Evolutionary conservation across 768 basidiomycete genomes (phyloP).

Genomic region (Lentinula guzmanii): DNA sequence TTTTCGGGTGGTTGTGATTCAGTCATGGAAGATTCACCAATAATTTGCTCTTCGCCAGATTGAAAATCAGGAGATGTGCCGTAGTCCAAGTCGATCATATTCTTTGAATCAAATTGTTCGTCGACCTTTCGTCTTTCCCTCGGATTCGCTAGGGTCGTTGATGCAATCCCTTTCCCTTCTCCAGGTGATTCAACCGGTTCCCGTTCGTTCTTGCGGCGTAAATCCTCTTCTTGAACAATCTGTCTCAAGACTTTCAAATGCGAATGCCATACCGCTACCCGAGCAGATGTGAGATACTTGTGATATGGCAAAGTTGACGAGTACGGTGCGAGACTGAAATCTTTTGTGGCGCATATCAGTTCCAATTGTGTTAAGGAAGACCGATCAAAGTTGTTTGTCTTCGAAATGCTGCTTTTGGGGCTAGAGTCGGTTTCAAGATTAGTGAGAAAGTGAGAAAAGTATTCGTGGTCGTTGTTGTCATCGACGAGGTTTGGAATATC

Average conservation of each 20-base stretch:
- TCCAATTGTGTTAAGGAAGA: not conserved
- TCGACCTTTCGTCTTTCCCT: not conserved
- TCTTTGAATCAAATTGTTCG: not conserved
- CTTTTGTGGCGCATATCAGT: not conserved
- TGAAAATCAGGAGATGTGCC: not conserved
- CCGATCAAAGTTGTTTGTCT: too few relatives aligned
- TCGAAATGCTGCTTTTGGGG: too few relatives aligned
- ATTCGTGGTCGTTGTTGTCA: not conserved
- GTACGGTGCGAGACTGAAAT: slow-evolving; percentile 4
- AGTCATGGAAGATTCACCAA: not conserved
- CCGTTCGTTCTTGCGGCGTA: not conserved
- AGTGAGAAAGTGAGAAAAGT: not conserved
- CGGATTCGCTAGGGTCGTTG: not conserved
- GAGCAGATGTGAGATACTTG: not conserved
- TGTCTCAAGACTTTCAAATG: not conserved
- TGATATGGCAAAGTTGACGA: not conserved
- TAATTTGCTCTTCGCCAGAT: not conserved
- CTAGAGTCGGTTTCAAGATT: not conserved
- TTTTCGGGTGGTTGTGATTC: not conserved
- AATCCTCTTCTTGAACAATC: not conserved
- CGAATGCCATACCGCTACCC: slow-evolving; percentile 5
- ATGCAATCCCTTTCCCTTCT: not conserved
- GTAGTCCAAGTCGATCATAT: too few relatives aligned
- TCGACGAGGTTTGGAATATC: not conserved
- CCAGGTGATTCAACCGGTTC: not conserved